Evolutionary conservation across 192 early-diverging fungal genomes (phyloP).

Genomic region (Coemansia sp.): DNA sequence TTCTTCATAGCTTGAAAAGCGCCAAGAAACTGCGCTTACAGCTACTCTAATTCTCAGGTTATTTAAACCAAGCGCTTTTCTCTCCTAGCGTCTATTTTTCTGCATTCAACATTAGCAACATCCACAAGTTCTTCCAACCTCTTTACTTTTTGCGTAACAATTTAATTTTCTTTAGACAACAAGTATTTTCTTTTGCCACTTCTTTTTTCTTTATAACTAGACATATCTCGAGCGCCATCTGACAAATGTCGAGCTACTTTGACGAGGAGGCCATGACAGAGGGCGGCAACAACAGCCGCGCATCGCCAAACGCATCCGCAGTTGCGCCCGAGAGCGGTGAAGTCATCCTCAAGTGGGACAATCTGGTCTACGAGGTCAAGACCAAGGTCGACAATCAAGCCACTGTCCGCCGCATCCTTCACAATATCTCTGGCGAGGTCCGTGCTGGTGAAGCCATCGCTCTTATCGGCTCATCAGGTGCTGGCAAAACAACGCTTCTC

Average conservation of each 20-base stretch:
- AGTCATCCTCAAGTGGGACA: slow-evolving; percentile 42
- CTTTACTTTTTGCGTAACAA: too few species aligned
- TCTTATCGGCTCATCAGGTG: slow-evolving; percentile 90
- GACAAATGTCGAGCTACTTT: slow-evolving; percentile 23
- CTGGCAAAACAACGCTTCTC: slow-evolving; percentile 88
- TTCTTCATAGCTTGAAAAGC: neutral
- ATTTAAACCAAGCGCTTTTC: neutral
- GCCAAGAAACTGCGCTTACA: neutral
- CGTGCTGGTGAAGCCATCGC: slow-evolving; percentile 75
- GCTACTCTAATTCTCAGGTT: neutral
- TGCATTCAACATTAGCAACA: neutral
- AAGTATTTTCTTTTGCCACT: neutral
- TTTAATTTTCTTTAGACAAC: too few species aligned
- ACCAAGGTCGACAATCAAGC: slow-evolving; percentile 24
- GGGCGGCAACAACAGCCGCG: slow-evolving; percentile 17
- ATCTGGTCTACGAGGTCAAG: slow-evolving; percentile 46
- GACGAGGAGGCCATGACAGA: slow-evolving; percentile 43
- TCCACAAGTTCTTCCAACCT: neutral
- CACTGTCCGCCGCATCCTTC: slow-evolving; percentile 57
- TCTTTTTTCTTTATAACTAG: neutral
- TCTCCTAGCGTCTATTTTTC: neutral
- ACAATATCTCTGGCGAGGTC: slow-evolving; percentile 70
- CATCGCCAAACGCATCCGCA: neutral
- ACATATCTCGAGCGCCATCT: neutral
- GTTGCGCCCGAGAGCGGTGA: slow-evolving; percentile 9